These are phyloP conservation scores for Oidiodendron maius DNA, from an alignment of 495 filamentous ascomycete genomes.

Conservation along the genomic window DNA sequence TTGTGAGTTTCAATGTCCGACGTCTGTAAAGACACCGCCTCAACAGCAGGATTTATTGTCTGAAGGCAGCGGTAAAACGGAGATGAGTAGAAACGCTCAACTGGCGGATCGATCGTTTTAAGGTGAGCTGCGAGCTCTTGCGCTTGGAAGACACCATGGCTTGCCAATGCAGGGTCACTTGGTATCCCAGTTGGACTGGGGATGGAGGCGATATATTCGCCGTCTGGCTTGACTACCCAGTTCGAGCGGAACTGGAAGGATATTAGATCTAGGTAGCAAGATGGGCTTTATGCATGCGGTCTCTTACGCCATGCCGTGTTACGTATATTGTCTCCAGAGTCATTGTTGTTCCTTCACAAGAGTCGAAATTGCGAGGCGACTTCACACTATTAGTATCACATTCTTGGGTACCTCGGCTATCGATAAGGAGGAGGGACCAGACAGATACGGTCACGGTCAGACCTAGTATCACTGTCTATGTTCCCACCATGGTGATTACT, in stretches of 20 bases:
- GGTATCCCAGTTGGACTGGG: constrained; percentile 78
- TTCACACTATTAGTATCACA: no score
- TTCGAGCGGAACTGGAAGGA: constrained; percentile 70
- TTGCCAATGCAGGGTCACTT: constrained; percentile 79
- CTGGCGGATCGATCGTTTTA: constrained; percentile 50
- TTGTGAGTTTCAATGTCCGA: constrained; percentile 19
- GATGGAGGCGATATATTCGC: constrained; percentile 62
- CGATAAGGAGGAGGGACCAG: background rate
- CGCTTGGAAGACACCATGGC: constrained; percentile 80
- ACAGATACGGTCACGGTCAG: background rate
- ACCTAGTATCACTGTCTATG: no score
- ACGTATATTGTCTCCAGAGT: constrained; percentile 76
- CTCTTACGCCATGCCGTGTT: constrained; percentile 74
- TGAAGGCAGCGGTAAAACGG: constrained; percentile 93
- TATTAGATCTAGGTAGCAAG: background rate
- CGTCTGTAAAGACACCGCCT: constrained; percentile 32
- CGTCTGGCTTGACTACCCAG: constrained; percentile 68
- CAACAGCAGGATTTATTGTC: constrained; percentile 68
- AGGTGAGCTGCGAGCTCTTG: constrained; percentile 68
- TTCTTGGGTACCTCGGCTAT: background rate
- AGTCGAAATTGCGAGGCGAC: no score
- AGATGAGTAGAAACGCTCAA: constrained; percentile 74
- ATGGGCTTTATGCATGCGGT: background rate
- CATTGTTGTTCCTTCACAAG: no score
- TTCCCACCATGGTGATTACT: no score